These are phyloP conservation scores for Mollisiaceae sp. DNA, from an alignment of 2,329 filamentous ascomycete species.

Conservation along the genomic window DNA sequence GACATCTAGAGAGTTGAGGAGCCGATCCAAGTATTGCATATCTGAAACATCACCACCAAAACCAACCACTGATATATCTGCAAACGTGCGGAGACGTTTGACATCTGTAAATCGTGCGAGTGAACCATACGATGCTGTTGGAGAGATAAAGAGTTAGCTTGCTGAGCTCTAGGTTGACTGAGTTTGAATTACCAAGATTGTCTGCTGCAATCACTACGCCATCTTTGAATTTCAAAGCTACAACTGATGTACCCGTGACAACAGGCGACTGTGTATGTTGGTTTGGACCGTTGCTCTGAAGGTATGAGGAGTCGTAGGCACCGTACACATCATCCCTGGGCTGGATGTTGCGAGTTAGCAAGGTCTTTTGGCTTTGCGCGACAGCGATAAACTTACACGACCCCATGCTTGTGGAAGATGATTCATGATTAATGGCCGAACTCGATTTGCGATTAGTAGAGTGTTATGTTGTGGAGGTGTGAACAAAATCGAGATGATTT, in stretches of 20 bases:
- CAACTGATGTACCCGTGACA: constrained; percentile 94
- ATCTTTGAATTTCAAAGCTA: constrained; percentile 94
- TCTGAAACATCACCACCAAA: constrained; percentile 98
- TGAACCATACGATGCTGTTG: constrained; percentile 90
- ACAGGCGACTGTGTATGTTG: constrained; percentile 91
- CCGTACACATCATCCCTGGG: constrained; percentile 98
- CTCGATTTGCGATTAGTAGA: not conserved
- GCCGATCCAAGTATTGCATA: constrained; percentile 97
- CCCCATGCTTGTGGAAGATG: constrained; percentile 76
- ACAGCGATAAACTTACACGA: constrained; percentile 58
- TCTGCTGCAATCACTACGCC: constrained; percentile 97
- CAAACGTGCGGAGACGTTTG: constrained; percentile 91
- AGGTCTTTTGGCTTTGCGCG: constrained; percentile 22
- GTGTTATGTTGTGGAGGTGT: not conserved
- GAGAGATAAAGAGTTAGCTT: constrained; percentile 28
- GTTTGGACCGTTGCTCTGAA: constrained; percentile 73
- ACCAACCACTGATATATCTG: constrained; percentile 81
- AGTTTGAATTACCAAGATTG: constrained; percentile 73
- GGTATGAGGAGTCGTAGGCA: constrained; percentile 85
- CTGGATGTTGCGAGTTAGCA: constrained; percentile 57
- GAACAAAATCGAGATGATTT: not conserved
- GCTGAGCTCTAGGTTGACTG: constrained; percentile 5
- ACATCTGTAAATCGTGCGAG: constrained; percentile 96
- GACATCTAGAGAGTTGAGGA: constrained; percentile 85
- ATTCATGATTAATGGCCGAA: constrained; percentile 57